Conservation (phyloP, 2,329 filamentous ascomycete species). For the Cladosporium sp. region DNA sequence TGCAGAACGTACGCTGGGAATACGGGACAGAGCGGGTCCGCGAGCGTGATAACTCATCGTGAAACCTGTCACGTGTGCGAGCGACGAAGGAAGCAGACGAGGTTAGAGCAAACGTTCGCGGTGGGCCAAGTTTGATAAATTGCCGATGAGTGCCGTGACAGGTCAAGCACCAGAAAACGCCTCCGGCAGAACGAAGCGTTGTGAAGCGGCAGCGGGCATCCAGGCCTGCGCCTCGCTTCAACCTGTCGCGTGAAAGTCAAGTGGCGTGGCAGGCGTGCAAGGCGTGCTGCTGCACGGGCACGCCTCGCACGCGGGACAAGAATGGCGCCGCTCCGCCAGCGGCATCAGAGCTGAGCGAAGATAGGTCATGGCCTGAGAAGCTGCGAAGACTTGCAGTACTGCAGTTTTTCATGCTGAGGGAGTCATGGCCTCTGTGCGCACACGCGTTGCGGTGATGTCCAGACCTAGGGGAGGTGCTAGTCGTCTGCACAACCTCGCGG, state of each 20-base stretch:
- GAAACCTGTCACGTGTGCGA: too few relatives aligned
- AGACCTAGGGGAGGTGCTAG: too few relatives aligned
- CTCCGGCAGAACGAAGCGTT: not conserved
- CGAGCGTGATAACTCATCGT: too few relatives aligned
- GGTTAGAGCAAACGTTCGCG: too few relatives aligned
- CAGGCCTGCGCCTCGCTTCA: conserved; percentile 2
- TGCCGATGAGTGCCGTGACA: not conserved
- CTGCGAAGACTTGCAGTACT: too few relatives aligned
- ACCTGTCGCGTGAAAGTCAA: not conserved
- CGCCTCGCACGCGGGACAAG: not conserved
- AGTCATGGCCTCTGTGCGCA: too few relatives aligned
- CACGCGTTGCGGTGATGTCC: not conserved
- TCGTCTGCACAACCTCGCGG: too few relatives aligned
- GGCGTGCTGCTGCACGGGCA: not conserved
- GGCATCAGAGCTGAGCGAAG: not conserved
- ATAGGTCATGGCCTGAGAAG: too few relatives aligned
- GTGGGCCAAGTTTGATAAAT: not conserved
- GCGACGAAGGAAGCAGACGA: too few relatives aligned
- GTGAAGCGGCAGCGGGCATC: conserved; percentile 1
- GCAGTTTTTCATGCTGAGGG: too few relatives aligned
- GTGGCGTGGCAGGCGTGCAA: not conserved
- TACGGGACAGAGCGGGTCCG: too few relatives aligned
- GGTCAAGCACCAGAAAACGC: not conserved
- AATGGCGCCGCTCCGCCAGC: not conserved
- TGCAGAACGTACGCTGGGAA: too few relatives aligned